Evolutionary conservation across 2,329 filamentous ascomycete species (phyloP).

Genomic region (Penicillium vulpinum): DNA sequence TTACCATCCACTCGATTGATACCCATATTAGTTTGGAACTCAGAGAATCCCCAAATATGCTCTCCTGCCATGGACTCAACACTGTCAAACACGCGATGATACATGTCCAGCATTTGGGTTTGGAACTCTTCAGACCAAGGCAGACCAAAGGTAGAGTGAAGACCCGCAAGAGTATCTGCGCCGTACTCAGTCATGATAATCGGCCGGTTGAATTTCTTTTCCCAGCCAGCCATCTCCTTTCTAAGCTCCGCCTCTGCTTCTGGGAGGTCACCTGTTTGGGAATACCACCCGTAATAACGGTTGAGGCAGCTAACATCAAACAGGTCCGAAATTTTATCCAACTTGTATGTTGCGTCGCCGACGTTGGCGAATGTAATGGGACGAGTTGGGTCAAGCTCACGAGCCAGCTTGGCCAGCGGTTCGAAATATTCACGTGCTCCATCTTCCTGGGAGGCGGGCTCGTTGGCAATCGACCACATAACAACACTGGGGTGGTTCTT

Average conservation of each 20-base stretch:
- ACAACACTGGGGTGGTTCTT: conserved; percentile 32
- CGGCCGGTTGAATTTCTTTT: conserved; percentile 27
- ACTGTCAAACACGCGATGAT: conserved; percentile 32
- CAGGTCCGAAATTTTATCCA: conserved; percentile 24
- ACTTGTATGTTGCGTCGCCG: neutral
- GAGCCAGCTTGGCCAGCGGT: conserved; percentile 23
- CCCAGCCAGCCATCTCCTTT: conserved; percentile 25
- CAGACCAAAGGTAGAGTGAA: conserved; percentile 27
- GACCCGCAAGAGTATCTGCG: conserved; percentile 29
- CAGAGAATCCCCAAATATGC: conserved; percentile 12
- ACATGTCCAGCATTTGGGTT: conserved; percentile 27
- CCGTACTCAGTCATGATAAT: conserved; percentile 35
- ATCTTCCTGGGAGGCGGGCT: conserved; percentile 22
- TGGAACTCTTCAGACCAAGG: conserved; percentile 36
- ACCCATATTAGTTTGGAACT: conserved; percentile 2
- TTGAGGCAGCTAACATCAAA: conserved; percentile 33
- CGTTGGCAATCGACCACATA: conserved; percentile 28
- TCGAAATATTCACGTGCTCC: conserved; percentile 28
- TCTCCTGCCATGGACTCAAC: conserved; percentile 31
- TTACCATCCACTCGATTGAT: neutral
- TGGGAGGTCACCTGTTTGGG: conserved; percentile 23
- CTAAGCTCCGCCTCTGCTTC: conserved; percentile 25
- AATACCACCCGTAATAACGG: conserved; percentile 34
- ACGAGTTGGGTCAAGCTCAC: conserved; percentile 26
- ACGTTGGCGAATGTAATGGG: conserved; percentile 30